Evolutionary conservation across 352 stramenopile species (phyloP).

Genomic region (Pseudoperonospora humuli): DNA sequence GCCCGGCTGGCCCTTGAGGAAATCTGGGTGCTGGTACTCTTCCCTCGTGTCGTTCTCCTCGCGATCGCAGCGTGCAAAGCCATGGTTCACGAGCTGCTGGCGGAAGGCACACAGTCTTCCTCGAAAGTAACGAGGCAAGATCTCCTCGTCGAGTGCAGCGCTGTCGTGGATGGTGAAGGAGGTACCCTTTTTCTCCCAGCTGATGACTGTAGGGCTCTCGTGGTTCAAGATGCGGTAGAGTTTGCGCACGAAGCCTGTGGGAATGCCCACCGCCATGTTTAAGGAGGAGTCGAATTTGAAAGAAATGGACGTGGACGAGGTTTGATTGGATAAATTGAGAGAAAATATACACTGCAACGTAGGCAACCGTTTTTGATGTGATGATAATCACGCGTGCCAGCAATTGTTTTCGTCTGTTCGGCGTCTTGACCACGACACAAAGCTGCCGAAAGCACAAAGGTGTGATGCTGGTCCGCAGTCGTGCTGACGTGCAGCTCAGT

Average conservation of each 20-base stretch:
- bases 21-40: constrained; percentile 47
- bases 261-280: constrained; percentile 52
- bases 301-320: too few species aligned
- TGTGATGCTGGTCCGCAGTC: too few species aligned
- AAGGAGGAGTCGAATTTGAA: too few species aligned
- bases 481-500: too few species aligned
- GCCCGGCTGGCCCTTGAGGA: constrained; percentile 41
- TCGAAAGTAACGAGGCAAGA: constrained; percentile 66
- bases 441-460: too few species aligned
- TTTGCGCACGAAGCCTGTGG: constrained; percentile 73
- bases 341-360: too few species aligned
- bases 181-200: constrained; percentile 40
- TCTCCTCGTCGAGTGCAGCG: constrained; percentile 39
- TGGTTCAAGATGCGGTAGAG: constrained; percentile 78
- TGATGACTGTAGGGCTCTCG: constrained; percentile 50
- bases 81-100: constrained; percentile 70
- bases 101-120: constrained; percentile 60
- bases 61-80: constrained; percentile 53
- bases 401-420: too few species aligned
- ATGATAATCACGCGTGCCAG: too few species aligned
- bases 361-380: too few species aligned
- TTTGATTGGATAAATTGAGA: too few species aligned
- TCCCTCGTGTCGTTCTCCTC: constrained; percentile 49
- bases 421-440: too few species aligned
- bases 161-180: constrained; percentile 69